These are phyloP conservation scores for Diaporthe capsici DNA, from an alignment of 2,329 filamentous ascomycete species.

Conservation along the genomic window DNA sequence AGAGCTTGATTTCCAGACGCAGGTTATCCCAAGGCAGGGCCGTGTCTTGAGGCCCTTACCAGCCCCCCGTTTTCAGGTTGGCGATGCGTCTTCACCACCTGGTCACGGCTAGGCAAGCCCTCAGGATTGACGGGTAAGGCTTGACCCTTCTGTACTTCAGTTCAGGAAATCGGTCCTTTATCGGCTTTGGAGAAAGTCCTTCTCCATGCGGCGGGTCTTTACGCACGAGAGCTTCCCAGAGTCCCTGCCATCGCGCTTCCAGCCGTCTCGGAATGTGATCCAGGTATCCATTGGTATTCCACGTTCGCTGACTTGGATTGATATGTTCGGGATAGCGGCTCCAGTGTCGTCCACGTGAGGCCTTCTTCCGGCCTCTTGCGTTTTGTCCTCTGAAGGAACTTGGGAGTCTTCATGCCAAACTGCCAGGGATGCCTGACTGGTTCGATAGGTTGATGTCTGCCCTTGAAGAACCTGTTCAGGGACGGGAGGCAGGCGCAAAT, in stretches of 20 bases:
- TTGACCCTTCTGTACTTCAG: not conserved
- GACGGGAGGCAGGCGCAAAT: constrained; percentile 34
- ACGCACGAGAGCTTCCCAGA: not conserved
- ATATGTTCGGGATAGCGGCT: constrained; percentile 13
- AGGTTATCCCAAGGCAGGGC: not conserved
- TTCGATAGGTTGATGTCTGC: constrained; percentile 15
- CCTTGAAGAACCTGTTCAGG: constrained; percentile 22
- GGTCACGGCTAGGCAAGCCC: not conserved
- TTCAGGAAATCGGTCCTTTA: not conserved
- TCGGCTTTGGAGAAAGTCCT: not conserved
- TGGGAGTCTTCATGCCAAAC: constrained; percentile 20
- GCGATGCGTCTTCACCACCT: not conserved
- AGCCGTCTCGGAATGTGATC: not conserved
- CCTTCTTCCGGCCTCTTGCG: not conserved
- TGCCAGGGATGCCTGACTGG: constrained; percentile 14
- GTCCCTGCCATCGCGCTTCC: not conserved
- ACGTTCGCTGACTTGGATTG: not conserved
- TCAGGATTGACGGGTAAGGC: not conserved
- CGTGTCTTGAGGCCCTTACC: not conserved
- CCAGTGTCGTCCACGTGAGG: constrained; percentile 14
- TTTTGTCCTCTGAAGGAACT: constrained; percentile 14
- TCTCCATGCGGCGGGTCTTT: not conserved
- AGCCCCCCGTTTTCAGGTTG: not conserved
- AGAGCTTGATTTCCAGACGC: no score
- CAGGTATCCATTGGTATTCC: not conserved